These are phyloP conservation scores for Fragilaria radians DNA, from an alignment of 108 stramenopile species.

Conservation along the genomic window DNA sequence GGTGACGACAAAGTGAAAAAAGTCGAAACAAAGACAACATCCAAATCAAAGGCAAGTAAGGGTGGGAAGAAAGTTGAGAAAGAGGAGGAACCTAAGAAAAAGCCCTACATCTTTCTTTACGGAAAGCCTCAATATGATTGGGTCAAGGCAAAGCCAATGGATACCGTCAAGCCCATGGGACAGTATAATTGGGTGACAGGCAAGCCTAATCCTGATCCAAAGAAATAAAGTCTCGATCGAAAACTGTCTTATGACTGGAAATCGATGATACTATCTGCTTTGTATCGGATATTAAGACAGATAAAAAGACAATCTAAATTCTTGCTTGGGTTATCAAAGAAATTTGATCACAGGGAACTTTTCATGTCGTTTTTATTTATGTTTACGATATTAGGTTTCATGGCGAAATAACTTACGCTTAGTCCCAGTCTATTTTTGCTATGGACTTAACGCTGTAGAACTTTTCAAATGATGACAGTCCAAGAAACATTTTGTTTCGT, in stretches of 20 bases:
- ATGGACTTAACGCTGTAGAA: too few relatives aligned
- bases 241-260: background rate
- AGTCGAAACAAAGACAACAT: background rate
- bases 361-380: too few relatives aligned
- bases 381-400: too few relatives aligned
- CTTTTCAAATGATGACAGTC: background rate
- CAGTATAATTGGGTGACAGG: background rate
- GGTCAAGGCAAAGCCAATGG: background rate
- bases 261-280: background rate
- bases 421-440: too few relatives aligned
- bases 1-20: too few relatives aligned
- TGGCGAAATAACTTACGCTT: too few relatives aligned
- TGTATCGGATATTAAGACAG: too few relatives aligned
- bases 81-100: background rate
- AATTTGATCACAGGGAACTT: too few relatives aligned
- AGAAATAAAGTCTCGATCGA: background rate
- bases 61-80: background rate
- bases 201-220: background rate
- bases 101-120: background rate
- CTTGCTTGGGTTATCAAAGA: too few relatives aligned
- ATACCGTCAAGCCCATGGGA: background rate
- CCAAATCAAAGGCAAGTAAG: background rate
- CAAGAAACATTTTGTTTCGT: background rate
- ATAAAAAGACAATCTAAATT: too few relatives aligned
- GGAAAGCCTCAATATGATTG: background rate